These are phyloP conservation scores for Ganoderma multipileum DNA, from an alignment of 1,284 basidiomycete genomes.

Conservation along the genomic window DNA sequence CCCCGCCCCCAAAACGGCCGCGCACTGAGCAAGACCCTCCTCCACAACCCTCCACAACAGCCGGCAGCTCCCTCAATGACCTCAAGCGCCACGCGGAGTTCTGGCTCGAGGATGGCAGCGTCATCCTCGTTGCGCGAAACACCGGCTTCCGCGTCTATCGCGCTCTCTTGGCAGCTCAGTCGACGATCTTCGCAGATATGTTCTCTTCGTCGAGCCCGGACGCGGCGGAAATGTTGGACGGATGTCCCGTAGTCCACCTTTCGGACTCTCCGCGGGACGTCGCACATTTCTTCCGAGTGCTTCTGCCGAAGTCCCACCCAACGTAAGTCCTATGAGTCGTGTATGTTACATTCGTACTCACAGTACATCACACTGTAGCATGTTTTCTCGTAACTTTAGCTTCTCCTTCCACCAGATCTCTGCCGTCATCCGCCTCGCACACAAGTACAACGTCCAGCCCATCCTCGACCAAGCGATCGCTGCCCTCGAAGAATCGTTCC, in stretches of 20 bases:
- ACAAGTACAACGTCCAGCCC: not conserved
- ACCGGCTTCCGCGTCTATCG: constrained; percentile 26
- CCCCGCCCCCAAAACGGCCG: no score
- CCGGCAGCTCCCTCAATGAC: not conserved
- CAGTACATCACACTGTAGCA: no score
- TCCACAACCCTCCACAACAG: no score
- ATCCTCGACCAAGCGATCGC: not conserved
- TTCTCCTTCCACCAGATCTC: not conserved
- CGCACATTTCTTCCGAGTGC: constrained; percentile 4
- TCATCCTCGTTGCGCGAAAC: constrained; percentile 26
- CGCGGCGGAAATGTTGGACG: constrained; percentile 15
- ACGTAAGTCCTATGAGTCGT: not conserved
- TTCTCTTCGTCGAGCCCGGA: constrained; percentile 26
- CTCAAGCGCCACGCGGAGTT: constrained; percentile 28
- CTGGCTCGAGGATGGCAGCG: constrained; percentile 29
- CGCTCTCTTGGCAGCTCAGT: constrained; percentile 26
- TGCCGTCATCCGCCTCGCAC: not conserved
- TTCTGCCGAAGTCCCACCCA: not conserved
- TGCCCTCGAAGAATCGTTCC: not conserved
- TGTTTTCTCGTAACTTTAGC: not conserved
- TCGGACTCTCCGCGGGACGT: constrained; percentile 21
- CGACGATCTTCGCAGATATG: constrained; percentile 26
- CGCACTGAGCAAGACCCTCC: no score
- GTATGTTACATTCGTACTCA: no score
- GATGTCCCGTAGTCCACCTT: constrained; percentile 24